These are phyloP conservation scores for Forsythia viridissima DNA, from an alignment of 257 asterid genomes.

Conservation along the genomic window DNA sequence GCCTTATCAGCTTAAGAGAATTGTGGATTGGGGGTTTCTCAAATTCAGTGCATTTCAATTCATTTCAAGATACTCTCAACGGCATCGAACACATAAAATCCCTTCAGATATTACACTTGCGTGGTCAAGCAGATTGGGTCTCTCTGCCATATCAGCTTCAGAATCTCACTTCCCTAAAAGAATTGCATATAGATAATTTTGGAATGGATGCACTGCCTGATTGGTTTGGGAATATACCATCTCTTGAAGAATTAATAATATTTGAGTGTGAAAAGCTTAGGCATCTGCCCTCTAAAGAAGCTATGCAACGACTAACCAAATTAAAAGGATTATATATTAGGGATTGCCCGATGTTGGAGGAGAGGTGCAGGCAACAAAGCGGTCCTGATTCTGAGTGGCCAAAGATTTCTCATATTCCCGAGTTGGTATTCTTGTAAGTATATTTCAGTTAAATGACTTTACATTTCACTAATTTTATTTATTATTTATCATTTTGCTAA, in stretches of 20 bases:
- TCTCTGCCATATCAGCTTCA: constrained; percentile 23
- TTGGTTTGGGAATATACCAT: constrained; percentile 20
- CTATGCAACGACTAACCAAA: constrained; percentile 18
- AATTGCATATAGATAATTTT: accelerated
- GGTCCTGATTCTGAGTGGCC: no score
- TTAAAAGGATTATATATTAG: neutral
- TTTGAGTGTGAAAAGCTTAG: neutral
- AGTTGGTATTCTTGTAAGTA: no score
- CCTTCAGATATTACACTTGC: accelerated
- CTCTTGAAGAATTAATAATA: neutral
- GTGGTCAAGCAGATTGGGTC: constrained; percentile 10
- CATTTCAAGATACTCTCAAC: constrained; percentile 1
- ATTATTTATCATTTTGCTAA: no score
- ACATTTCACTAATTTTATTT: no score
- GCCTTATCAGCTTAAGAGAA: neutral
- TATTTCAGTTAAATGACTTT: no score
- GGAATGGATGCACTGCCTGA: constrained; percentile 27
- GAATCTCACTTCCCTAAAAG: constrained; percentile 3
- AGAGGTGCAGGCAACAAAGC: neutral
- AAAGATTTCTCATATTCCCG: no score
- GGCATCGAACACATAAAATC: neutral
- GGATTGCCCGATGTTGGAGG: neutral
- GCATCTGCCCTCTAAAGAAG: constrained; percentile 16
- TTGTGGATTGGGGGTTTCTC: neutral
- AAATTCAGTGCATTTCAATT: constrained; percentile 1